phyloP scores from a whole-genome alignment of 73 alveolate genomes.

The Breviolum minutum region DNA sequence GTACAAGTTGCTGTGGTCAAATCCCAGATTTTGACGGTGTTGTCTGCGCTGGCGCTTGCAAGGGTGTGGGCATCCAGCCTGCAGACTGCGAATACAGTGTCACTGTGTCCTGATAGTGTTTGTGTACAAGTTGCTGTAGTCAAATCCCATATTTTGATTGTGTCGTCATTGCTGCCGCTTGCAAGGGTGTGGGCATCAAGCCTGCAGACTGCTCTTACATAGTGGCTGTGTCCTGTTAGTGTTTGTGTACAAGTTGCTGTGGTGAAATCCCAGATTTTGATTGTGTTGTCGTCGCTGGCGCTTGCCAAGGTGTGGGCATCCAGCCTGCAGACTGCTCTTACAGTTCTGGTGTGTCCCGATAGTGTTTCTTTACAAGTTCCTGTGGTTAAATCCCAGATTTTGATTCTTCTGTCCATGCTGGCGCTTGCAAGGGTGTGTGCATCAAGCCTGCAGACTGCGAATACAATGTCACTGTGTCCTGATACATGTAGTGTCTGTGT shows the following conservation, averaged over 20 bases:
- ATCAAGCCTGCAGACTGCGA: neutral
- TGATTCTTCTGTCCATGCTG: neutral
- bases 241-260: neutral
- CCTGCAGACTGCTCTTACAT: neutral
- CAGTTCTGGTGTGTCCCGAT: neutral
- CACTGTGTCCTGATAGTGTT: neutral
- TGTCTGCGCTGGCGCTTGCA: neutral
- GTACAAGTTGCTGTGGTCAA: no score
- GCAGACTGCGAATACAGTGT: neutral
- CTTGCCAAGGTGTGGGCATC: neutral
- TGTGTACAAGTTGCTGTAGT: neutral
- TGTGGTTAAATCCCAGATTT: neutral
- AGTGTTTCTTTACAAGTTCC: neutral
- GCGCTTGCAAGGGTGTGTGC: neutral
- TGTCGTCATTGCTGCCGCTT: neutral
- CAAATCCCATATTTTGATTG: neutral
- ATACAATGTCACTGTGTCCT: neutral
- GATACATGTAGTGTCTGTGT: neutral
- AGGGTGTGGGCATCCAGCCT: neutral
- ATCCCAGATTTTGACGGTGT: neutral
- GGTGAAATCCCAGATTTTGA: neutral
- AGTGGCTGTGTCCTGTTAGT: neutral
- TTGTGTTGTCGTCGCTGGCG: neutral
- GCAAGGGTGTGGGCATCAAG: neutral
- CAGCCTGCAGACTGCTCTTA: neutral